Evolutionary conservation across 257 asterid species (phyloP), one percentile per base, ranked within the genome.

Genomic region (Solanum etuberosum): DNA sequence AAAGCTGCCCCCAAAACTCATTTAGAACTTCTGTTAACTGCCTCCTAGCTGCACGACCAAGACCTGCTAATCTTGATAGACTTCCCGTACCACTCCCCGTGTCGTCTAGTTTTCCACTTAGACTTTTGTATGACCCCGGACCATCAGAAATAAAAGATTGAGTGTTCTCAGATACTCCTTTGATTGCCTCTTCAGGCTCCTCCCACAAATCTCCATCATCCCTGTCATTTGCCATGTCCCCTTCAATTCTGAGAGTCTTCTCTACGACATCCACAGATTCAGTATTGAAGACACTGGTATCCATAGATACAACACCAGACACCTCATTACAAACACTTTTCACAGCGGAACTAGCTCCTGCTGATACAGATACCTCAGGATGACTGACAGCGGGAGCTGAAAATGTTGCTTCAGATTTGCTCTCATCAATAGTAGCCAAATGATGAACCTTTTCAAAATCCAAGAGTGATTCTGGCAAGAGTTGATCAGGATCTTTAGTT

Each of bases 1-100:
- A 97, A 88, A 97, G 88, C 91, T 95, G 99, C 63, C 98, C 99
- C 99, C 99, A 96, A 87, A 97, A 97, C 67, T 96, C 99, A 87
- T 93, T 96, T 59, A 96, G 98, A 87, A 89, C 84, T 15, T 86
- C 84, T 76, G 98, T 91, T 70, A 97, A 85, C 87, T 96, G 98
- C 81, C 98, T 96, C 93, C 99, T 92, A 40, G 95, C 99, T 48
- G 99, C 95, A 83, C 99, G 98, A 32, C 99, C 99, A 85, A 97
- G 93, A 82, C 99, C 99, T 51, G 93, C 98, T 88, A 95, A 84
- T 89, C 98, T 93, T 5, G 99, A 97, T 43, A 96, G 96, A 80
- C 99, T 96, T 85, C 98, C 98, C 0, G 96, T 83, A 27, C 99
- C 98, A 86, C 98, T 96, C 86, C 99, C 99, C 15, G 90, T 84